These are phyloP conservation scores for Vigna nakashimae DNA, from an alignment of 306 rosid genomes.

Conservation along the genomic window DNA sequence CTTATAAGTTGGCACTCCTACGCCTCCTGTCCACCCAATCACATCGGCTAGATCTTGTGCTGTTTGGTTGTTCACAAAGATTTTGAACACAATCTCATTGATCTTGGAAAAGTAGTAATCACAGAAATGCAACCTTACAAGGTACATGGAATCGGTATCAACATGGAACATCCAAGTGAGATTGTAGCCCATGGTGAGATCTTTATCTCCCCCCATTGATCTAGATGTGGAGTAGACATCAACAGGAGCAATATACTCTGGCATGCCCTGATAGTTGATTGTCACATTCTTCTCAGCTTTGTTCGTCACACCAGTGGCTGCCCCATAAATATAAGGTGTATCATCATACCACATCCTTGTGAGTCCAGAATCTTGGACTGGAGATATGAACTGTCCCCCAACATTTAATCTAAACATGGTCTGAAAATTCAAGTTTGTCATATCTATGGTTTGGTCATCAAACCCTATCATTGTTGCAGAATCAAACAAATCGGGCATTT, in stretches of 20 bases:
- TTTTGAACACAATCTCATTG: slow-evolving; percentile 51
- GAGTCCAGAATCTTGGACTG: slow-evolving; percentile 56
- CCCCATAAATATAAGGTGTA: slow-evolving; percentile 54
- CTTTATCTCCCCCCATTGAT: slow-evolving; percentile 49
- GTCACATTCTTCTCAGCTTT: slow-evolving; percentile 30
- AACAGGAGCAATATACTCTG: slow-evolving; percentile 51
- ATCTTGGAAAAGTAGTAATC: slow-evolving; percentile 38
- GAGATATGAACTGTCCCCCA: slow-evolving; percentile 62
- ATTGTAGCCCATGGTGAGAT: slow-evolving; percentile 46
- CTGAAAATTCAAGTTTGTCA: slow-evolving; percentile 42
- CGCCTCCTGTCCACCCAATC: slow-evolving; percentile 51
- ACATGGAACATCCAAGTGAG: slow-evolving; percentile 63
- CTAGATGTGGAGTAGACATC: slow-evolving; percentile 54
- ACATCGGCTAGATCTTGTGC: slow-evolving; percentile 53
- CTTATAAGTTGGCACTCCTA: slow-evolving; percentile 50
- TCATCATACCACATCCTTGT: slow-evolving; percentile 64
- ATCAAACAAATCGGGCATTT: slow-evolving; percentile 53
- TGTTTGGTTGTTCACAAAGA: slow-evolving; percentile 59
- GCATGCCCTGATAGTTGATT: slow-evolving; percentile 45
- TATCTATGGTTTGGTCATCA: slow-evolving; percentile 37
- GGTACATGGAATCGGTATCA: slow-evolving; percentile 60
- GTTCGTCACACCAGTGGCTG: slow-evolving; percentile 49
- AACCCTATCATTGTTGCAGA: slow-evolving; percentile 48
- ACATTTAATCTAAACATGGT: slow-evolving; percentile 64
- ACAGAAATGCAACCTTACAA: slow-evolving; percentile 60